Base-by-base conservation (phyloP, 2,329 filamentous ascomycete species). In the Aspergillus melleus region DNA sequence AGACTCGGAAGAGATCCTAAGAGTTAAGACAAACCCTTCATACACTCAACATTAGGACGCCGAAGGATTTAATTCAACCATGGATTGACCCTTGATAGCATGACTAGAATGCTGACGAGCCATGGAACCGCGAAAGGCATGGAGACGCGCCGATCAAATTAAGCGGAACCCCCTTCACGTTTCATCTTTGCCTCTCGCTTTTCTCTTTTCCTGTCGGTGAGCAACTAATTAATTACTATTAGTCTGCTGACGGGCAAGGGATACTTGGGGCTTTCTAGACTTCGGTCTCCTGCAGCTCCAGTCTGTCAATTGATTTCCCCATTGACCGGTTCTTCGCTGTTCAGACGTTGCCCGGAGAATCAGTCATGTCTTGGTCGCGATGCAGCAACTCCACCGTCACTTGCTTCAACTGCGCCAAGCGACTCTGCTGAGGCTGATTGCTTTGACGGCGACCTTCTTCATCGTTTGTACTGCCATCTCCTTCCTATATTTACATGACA, bases 371-470 rank as follows among this genome's bases (percentile, higher is more conserved):
- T 36, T 39, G 49, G 26, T 51, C 59, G 54, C 56, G 50, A 64
- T 65, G 59, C 62, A 57, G 29, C 59, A 58, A 57, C 26, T 60
- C 55, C 59, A 54, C 51, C 58, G 58, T 39, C 54, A 59, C 42
- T 44, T 65, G 39, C 20, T 46, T 29, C 61, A 65, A 52, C 47
- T 52, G 51, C 59, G 53, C 51, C 61, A 58, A 32, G 39, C 52
- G 46, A 57, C 36, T 19, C 32, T 58, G 5, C 54, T 59, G 50
- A 56, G 58, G 44, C 22, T 61, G 29, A 36, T 64, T 8, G 57
- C 55, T 49, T 20, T 54, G n/a, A 51, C 54, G 26, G 55, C 61
- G 42, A 36, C 51, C 8, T 49, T 60, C 14, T 29, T 62, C 12
- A 22, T 62, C 14, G 58, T 52, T 8, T 64, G 44, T 22, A 42